Evolutionary conservation across 2,329 filamentous ascomycete species (phyloP), one percentile per base, ranked within the genome.

Genomic region (Aureobasidium namibiae): DNA sequence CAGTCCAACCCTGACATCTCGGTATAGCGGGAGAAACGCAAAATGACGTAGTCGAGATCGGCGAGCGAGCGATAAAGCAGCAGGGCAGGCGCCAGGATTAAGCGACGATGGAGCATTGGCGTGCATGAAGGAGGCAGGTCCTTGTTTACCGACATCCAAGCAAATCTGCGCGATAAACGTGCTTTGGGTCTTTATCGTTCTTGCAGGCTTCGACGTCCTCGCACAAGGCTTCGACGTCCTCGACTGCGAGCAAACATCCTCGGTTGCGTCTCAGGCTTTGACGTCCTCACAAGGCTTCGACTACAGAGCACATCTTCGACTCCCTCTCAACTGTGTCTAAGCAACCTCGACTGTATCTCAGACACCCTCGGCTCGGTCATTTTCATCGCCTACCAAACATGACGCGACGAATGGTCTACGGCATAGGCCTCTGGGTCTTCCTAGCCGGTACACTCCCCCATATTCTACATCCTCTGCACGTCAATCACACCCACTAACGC

Each of bases 341-440:
- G 4, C 26, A 29, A 5, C 26, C 26, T 9, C 26, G 26, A 29
- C 26, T 9, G 9, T 4, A 29, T 29, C 26, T 29, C 26, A 4
- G 26, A 4, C 4, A 42, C 18, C 18, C 16, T 48, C 18, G 46
- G 36, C 31, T 49, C 46, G 46, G 8, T 24, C 46, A 9, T 29
- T 21, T 33, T 23, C 36, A 11, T 44, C 52, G 21, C 9, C 6
- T 16, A 42, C 29, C 38, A 60, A 69, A 46, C 67, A 80, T 80
- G 77, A 78, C 77, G 62, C 72, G 77, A 36, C 72, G 73, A 61
- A 70, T 76, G 18, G 75, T 80, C 29, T 80, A 80, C 64, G 75
- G 74, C 66, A 70, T 76, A 63, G 76, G 75, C 60, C 70, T 79
- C 38, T 74, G 75, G 70, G 69, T 75, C 58, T 77, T 76, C 61